Evolutionary conservation across 2,329 filamentous ascomycete species (phyloP).

Genomic region (Penicillium sumatraense): DNA sequence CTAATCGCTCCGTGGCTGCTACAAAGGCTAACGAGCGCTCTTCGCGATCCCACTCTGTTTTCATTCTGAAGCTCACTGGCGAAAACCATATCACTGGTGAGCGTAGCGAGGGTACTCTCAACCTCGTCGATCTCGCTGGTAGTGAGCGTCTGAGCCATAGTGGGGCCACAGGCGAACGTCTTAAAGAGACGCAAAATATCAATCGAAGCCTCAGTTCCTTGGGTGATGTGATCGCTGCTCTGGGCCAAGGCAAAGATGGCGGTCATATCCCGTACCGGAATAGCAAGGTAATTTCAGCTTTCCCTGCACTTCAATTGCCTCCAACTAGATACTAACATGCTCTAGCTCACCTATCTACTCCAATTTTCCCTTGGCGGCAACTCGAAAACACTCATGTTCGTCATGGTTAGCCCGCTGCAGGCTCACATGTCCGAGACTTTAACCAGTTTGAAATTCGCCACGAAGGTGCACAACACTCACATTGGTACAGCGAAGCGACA

Average conservation of each 20-base stretch:
- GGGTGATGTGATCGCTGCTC: constrained; percentile 89
- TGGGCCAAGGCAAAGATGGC: constrained; percentile 79
- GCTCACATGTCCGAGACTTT: constrained; percentile 90
- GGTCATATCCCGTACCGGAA: constrained; percentile 92
- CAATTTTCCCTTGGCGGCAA: constrained; percentile 95
- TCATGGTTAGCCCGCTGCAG: constrained; percentile 94
- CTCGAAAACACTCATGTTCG: constrained; percentile 98
- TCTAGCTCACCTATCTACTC: constrained; percentile 82
- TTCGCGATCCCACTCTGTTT: constrained; percentile 92
- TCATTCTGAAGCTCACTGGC: constrained; percentile 75
- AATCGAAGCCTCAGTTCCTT: constrained; percentile 92
- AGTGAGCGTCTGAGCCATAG: constrained; percentile 89
- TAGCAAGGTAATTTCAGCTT: constrained; percentile 68
- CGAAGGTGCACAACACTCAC: constrained; percentile 86
- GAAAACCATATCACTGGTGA: constrained; percentile 77
- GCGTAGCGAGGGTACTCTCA: constrained; percentile 88
- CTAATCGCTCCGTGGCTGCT: constrained; percentile 88
- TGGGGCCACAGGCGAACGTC: constrained; percentile 80
- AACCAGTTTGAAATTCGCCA: constrained; percentile 93
- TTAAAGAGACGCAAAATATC: constrained; percentile 96
- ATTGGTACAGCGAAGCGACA: constrained; percentile 77
- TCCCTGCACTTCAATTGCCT: not conserved
- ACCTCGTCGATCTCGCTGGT: constrained; percentile 92
- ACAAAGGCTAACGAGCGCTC: constrained; percentile 98
- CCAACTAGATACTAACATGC: constrained; percentile 21